Evolutionary conservation across 768 basidiomycete genomes (phyloP), one percentile per base, ranked within the genome.

Genomic region (Fibroporia radiculosa): DNA sequence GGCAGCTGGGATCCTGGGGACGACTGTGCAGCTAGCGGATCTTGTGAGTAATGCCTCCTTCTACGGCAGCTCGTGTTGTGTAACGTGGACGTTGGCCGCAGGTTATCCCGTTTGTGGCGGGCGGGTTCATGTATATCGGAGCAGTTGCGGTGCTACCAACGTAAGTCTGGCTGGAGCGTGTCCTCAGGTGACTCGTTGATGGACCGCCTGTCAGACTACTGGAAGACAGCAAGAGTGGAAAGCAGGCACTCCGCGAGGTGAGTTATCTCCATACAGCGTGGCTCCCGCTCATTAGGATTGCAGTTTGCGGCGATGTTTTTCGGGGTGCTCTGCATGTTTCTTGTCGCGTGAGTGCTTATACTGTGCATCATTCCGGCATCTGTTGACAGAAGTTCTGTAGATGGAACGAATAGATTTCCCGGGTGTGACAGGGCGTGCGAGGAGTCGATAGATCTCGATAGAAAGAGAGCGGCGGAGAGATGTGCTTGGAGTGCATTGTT

Each of bases 241-340:
- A 73, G 59, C 92, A 93, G 65, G 88, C 91, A n/a, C 62, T 93
- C 59, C 85, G 91, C 32, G 92, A 96, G 82, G 89, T 82, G 60
- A 58, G 75, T 60, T n/a, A 23, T 11, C 32, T 13, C n/a, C 10
- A 31, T 16, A 6, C 23, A n/a, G 6, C 19, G 3, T 45, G 20
- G 38, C 18, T 25, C 33, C 16, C 31, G 18, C 28, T 18, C 3
- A 45, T 26, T 20, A 38, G 10, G 38, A 12, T 6, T 35, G 29
- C 63, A 93, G 90, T 93, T 93, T 66, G 83, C 73, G 48, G 91
- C 90, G 48, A 93, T 95, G 91, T 78, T 78, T 38, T 76, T 95
- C 62, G 91, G 91, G 24, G 91, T 93, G 53, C 61, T 75, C 59
- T 93, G 90, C 71, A 95, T 95, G 91, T 83, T 90, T 62, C 62